Base-by-base conservation (phyloP, 768 basidiomycete genomes). In the Pleurotus cornucopiae region DNA sequence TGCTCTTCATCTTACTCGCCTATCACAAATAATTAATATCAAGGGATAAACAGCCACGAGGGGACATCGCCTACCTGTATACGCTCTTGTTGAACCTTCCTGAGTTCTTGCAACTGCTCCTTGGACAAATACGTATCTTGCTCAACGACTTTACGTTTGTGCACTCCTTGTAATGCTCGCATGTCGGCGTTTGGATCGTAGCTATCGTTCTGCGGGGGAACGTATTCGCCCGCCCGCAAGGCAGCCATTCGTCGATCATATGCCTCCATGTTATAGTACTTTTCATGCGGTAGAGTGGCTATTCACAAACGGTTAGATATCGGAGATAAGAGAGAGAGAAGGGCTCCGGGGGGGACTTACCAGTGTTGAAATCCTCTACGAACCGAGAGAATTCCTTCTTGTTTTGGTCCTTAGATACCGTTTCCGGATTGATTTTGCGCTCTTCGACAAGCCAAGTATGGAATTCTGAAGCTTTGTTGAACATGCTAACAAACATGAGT, bases 211-310 rank as follows among this genome's bases (percentile, higher is more conserved):
- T 81, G 61, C 5, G 88, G 86, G 0, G 91, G 88, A 6, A 93
- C 71, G 51, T 82, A 88, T 61, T 90, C 92, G 39, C 94, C 94
- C n/a, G 84, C 78, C 45, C 93, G 84, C 48, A 96, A 72, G 18
- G 91, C 84, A 38, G 81, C 69, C 94, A 96, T 96, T 46, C 91
- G 86, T 18, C 76, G 76, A 58, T 94, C 91, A 67, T 93, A 94
- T 4, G 82, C 79, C 54, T 84, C 85, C 81, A 95, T 92, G 65
- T 94, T 83, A 69, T 96, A 96, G 69, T 94, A 97, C 68, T 97
- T 97, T 68, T 95, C 93, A 64, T 96, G 89, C 7, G 94, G 91
- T 2, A 97, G 77, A 2, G 94, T 97, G 12, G 93, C 94, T 94
- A 56, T 16, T 52, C 6, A 34, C 46, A 39, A 43, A 39, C 47